Evolutionary conservation across 2,329 filamentous ascomycete genomes (phyloP), one percentile per base, ranked within the genome.

Genomic region (Fusarium sp.): DNA sequence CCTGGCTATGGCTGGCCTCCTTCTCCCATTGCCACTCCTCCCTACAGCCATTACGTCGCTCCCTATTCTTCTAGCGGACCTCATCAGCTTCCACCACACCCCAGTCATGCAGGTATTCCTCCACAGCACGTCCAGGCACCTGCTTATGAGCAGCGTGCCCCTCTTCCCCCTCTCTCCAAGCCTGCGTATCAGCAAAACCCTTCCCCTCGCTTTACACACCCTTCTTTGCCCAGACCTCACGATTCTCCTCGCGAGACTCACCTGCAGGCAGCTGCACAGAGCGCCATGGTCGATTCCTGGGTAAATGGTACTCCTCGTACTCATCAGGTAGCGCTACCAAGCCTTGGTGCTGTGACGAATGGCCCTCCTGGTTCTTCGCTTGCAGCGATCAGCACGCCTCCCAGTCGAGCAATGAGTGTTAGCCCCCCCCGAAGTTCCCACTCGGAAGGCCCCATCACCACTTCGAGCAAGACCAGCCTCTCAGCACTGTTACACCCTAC

Each of bases 11-110:
- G 72, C 14, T 86, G 82, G 83, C 83, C 81, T 37, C 83, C 79
- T n/a, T 85, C 82, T 19, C 84, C 83, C 6, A 77, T 80, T 6
- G 78, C 80, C 6, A 85, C 83, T 19, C 83, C 83, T 42, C 83
- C 83, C 0, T 85, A 80, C 62, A 74, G 72, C 63, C 81, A 83
- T 61, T 80, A 81, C 63, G 71, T 73, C 6, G 73, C 74, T 21
- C 70, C 75, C 4, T 80, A 79, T 57, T 72, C 75, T 37, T 66
- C 67, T 10, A 58, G 57, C 63, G 53, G 56, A 6, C 73, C 73
- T 19, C 67, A 70, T 36, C 72, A 65, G 31, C 41, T 53, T 7
- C 69, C 73, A 42, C 72, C 71, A 6, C 71, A 71, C 11, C 43
- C 61, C 5, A 57, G 71, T 1, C 75, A 76, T 46, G 55, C 68